Base-by-base conservation (phyloP, 2,329 filamentous ascomycete species). In the Verticillium albo-atrum region DNA sequence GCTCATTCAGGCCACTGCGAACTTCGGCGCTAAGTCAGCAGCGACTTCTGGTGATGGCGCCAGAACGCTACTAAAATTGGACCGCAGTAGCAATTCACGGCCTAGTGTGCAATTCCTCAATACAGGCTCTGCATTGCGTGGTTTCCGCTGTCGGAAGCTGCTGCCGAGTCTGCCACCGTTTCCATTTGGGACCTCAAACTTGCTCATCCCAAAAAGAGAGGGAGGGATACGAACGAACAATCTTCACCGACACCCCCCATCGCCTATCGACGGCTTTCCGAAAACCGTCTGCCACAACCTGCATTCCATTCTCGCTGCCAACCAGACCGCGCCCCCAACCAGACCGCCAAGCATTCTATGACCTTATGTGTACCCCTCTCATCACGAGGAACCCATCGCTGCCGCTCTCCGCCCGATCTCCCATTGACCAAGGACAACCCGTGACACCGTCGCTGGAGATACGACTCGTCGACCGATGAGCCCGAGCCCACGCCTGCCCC, bases 231-330 rank as follows among this genome's bases (percentile, higher is more conserved):
- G 42, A 50, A 50, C n/a, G 20, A 50, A 50, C n/a, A 20, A 50
- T 20, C 6, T 15, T 37, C 34, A 37, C 17, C 42, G 10, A 50
- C 42, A 23, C n/a, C n/a, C 6, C 47, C 51, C 51, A 28, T 58
- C 61, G 61, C 59, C 61, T 62, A 62, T 61, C 60, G 42, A 42
- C 61, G 61, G 61, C 61, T 59, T 61, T 61, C 26, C 61, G 42
- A 37, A 32, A 9, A 32, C 30, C 9, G 30, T 32, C 30, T 42
- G 35, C 37, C 37, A 23, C 42, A 7, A 12, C 42, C n/a, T 50
- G 12, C n/a, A 25, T 50, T 20, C 42, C 42, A 12, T 50, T 20
- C 20, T 14, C 20, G 20, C 42, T 7, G 42, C 42, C 42, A 50
- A 25, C n/a, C 42, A 25, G n/a, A 23, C 20, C 20, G 42, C 10